Evolutionary conservation across 2,329 filamentous ascomycete species (phyloP), one percentile per base, ranked within the genome.

Genomic region (Cordyceps javanica): DNA sequence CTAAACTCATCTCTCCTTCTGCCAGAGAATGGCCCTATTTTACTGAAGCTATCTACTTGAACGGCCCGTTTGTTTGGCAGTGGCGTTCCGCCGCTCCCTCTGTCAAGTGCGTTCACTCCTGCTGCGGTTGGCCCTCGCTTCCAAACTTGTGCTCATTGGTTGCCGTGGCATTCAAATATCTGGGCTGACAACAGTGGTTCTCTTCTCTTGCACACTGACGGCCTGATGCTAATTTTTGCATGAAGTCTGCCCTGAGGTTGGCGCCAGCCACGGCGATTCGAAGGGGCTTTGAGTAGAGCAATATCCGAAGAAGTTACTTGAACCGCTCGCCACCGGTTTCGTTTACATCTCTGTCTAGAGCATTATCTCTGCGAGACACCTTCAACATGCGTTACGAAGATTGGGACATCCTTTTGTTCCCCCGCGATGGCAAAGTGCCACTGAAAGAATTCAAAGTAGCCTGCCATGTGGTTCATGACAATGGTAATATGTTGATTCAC

Each of bases 401-500:
- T 66, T 95, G 90, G 91, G 91, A 96, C 66, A 82, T 94, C 57
- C 82, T 95, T 44, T 77, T 95, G 60, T 95, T 95, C 69, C 87
- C 89, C 0, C 72, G 71, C 60, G 79, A 81, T 60, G 85, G 79
- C 64, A 86, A 84, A 64, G 69, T 88, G 13, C 91, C 91, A 1
- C 72, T 92, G 57, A 89, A 90, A 70, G 91, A 95, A 72, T 96
- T 94, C 78, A 87, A 85, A 67, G 90, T 89, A 8, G 79, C 83
- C 60, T 95, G 89, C 69, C 87, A 88, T 68, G 83, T 87, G 32
- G 80, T 86, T n/a, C 74, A 77, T 6, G 79, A 82, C 65, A 58
- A 68, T 50, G 76, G 77, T 77, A 63, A 23, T 26, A 42, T 16
- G 1, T 14, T 25, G 19, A 34, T 5, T 41, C 3, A 1, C 26